These are phyloP conservation scores for Macroventuria anomochaeta DNA, from an alignment of 2,329 filamentous ascomycete genomes.

Conservation along the genomic window DNA sequence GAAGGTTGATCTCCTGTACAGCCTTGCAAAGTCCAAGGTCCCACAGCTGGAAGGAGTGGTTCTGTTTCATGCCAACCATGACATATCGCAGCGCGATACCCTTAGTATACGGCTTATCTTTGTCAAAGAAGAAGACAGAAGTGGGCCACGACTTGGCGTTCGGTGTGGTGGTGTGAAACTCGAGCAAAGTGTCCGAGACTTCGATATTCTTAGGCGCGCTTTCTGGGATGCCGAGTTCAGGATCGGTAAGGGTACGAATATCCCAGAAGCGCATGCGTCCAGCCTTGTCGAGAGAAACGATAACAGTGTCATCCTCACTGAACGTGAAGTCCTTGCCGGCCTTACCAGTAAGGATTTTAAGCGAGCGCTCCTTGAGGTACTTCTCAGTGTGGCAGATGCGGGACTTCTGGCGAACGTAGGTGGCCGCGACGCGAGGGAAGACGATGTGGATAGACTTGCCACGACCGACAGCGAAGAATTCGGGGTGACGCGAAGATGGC, in stretches of 20 bases:
- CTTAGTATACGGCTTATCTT: slow-evolving; percentile 90
- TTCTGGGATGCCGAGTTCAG: slow-evolving; percentile 52
- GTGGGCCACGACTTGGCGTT: slow-evolving; percentile 96
- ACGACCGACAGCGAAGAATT: slow-evolving; percentile 93
- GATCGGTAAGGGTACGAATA: slow-evolving; percentile 75
- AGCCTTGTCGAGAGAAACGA: slow-evolving; percentile 95
- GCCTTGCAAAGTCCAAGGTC: slow-evolving; percentile 93
- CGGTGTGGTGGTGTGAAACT: slow-evolving; percentile 82
- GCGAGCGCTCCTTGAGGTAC: slow-evolving; percentile 82
- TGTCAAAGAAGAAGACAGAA: slow-evolving; percentile 94
- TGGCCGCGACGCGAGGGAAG: slow-evolving; percentile 62
- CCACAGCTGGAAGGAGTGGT: slow-evolving; percentile 98
- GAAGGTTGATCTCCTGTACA: slow-evolving; percentile 95
- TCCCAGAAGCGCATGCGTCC: slow-evolving; percentile 99
- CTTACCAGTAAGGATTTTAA: slow-evolving; percentile 97
- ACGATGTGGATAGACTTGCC: slow-evolving; percentile 96
- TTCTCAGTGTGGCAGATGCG: slow-evolving; percentile 82
- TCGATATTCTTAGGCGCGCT: slow-evolving; percentile 65
- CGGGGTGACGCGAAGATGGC: slow-evolving; percentile 84
- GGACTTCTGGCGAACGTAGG: slow-evolving; percentile 59
- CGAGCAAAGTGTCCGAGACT: slow-evolving; percentile 84
- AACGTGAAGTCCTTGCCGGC: slow-evolving; percentile 98
- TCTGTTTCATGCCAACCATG: slow-evolving; percentile 98
- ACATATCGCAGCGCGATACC: slow-evolving; percentile 90
- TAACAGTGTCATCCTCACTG: slow-evolving; percentile 92